Base-by-base conservation (phyloP, 495 filamentous ascomycete genomes). In the Pyronema omphalodes region DNA sequence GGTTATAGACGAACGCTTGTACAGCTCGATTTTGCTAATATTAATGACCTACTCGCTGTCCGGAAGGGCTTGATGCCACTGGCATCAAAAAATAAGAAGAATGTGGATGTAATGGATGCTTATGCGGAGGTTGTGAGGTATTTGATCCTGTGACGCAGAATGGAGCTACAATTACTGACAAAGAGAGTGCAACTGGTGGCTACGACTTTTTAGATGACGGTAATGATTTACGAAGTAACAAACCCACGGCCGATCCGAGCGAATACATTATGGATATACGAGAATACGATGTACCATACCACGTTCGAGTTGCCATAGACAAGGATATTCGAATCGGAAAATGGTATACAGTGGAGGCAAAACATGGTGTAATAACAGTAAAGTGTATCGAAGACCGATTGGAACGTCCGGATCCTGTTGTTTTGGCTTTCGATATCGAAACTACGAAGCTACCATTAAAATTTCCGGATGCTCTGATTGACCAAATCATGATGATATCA, bases 401-500 rank as follows among this genome's bases (percentile, higher is more conserved):
- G 50, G 77, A 82, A 56, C 80, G 83, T 68, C 86, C 91, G 9
- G 91, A 99, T 63, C 91, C 91, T 0, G 85, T 99, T 15, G 84
- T 99, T 14, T 82, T 99, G 71, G 91, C 91, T 9, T 99, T 78
- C 69, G 91, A 99, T 77, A 99, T 99, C 63, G 91, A 99, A 66
- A 96, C 91, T 18, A 93, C 86, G 3, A 99, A 99, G 60, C 73
- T 93, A 36, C 91, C 91, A 11, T 72, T 99, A 47, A 99, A 99
- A 67, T 99, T 99, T 64, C 91, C 91, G n/a, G 93, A 96, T 65
- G 82, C 91, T 0, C 74, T 85, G 1, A 81, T 94, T 58, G 91
- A 99, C 69, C 91, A 94, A 68, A 81, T 99, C 60, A 99, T 99
- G 89, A 99, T 99, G 91, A 93, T 99, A 60, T 96, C 93, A 12